A percentile compares a stretch with the other conserved stretches of the same genome.
phyloP scores from a whole-genome alignment of 1,284 basidiomycete species.

The Boletus semigastroideus region DNA sequence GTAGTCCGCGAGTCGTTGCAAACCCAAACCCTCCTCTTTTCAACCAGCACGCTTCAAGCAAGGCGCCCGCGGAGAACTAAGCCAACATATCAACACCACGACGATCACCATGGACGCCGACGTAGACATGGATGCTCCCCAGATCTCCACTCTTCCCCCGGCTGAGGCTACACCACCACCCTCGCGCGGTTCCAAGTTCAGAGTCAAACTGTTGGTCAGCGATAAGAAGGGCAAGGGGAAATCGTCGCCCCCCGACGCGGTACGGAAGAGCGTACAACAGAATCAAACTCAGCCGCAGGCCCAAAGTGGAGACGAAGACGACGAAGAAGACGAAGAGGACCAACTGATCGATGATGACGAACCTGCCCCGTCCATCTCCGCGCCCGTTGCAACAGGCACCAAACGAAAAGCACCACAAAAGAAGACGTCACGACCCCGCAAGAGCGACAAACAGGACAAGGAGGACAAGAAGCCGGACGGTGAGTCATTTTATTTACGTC shows the following conservation, averaged over 20 bases:
- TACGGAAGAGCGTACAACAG: constrained; percentile 24
- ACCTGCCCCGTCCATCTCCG: constrained; percentile 30
- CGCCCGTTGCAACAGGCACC: constrained; percentile 33
- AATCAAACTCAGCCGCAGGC: constrained; percentile 23
- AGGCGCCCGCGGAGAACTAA: not conserved
- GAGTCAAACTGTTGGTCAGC: constrained; percentile 51
- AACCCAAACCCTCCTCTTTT: not conserved
- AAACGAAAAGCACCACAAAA: constrained; percentile 46
- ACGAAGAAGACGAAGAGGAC: constrained; percentile 74
- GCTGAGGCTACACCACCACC: constrained; percentile 64
- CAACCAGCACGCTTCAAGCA: constrained; percentile 1
- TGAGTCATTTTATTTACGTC: constrained; percentile 25
- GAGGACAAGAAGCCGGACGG: constrained; percentile 36
- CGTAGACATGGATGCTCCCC: constrained; percentile 74
- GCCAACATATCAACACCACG: not conserved
- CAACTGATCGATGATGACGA: constrained; percentile 71
- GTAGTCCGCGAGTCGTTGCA: not conserved
- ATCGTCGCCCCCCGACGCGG: constrained; percentile 29
- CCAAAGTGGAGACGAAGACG: constrained; percentile 41
- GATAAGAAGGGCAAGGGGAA: constrained; percentile 42
- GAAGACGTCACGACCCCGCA: constrained; percentile 52
- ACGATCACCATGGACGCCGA: constrained; percentile 44
- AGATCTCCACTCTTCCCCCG: constrained; percentile 72
- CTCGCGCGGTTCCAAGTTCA: constrained; percentile 43
- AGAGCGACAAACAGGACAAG: constrained; percentile 39